These are phyloP conservation scores for Sugiyamaella neomexicana DNA, from an alignment of 1,139 yeast species.

Conservation along the genomic window DNA sequence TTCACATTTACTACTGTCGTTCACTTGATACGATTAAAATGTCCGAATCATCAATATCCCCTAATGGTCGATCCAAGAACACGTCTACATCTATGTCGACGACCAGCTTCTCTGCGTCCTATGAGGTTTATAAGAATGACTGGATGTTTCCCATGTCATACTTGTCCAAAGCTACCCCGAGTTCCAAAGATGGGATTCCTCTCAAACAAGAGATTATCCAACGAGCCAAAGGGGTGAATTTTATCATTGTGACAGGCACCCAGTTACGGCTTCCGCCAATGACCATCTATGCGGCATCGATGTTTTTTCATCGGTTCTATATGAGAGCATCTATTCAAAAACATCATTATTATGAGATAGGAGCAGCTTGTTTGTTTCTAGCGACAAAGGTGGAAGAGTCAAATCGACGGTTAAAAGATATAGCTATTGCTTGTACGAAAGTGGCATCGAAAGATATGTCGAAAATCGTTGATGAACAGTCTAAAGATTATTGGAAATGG, in stretches of 20 bases:
- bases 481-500: conserved; percentile 54
- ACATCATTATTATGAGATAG: conserved; percentile 48
- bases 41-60: not conserved
- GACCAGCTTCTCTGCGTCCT: not conserved
- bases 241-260: conserved; percentile 47
- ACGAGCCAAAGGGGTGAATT: conserved; percentile 51
- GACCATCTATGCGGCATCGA: conserved; percentile 51
- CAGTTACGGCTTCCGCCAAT: conserved; percentile 49
- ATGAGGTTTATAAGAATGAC: conserved; percentile 13
- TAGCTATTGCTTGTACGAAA: conserved; percentile 49
- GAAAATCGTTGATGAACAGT: conserved; percentile 47
- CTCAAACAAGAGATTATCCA: conserved; percentile 44
- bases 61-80: too few species aligned
- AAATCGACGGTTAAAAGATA: conserved; percentile 48
- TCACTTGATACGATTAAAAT: too few species aligned
- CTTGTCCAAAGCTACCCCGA: conserved; percentile 37
- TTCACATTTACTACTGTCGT: too few species aligned
- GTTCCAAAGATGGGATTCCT: conserved; percentile 42
- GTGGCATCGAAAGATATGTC: conserved; percentile 47
- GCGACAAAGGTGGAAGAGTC: conserved; percentile 57
- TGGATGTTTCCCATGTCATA: conserved; percentile 23
- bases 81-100: not conserved
- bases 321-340: conserved; percentile 46
- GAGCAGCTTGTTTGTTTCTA: conserved; percentile 51
- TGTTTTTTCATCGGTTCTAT: conserved; percentile 52